Base-by-base conservation (phyloP, 768 basidiomycete species). In the Mycena capillaripes region DNA sequence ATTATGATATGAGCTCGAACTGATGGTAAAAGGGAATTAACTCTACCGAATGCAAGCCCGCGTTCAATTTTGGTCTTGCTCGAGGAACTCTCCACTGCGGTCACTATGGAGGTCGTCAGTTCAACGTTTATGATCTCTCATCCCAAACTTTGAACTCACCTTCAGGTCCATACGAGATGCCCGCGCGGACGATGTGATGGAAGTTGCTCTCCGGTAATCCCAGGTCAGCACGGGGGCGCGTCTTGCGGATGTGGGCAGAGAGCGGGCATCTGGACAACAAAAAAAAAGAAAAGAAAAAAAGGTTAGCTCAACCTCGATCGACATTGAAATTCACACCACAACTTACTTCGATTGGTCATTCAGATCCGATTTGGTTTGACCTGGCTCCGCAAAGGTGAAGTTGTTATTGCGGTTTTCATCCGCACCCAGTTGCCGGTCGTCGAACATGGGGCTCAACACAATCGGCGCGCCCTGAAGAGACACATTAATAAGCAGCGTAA, bases 1-100 rank as follows among this genome's bases (percentile, higher is more conserved):
- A 53, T 29, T 6, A 21, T 52, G 19, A 17, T 16, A 42, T 16
- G 42, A 42, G 23, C 25, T 57, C n/a, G 27, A 1, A 23, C 4
- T 53, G 58, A 23, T 19, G 2, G 7, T 5, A 14, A 32, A 30
- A 25, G n/a, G 8, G 46, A 12, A 32, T 50, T n/a, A 38, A 63
- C 38, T 38, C 7, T n/a, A 70, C 69, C 82, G 78, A 89, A 89
- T 34, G 87, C 79, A 14, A 89, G 78, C n/a, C 89, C 87, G 44
- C 89, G 86, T n/a, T 81, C 84, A 19, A 83, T 79, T 21, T 77
- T 52, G 1, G 89, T 89, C 77, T 83, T 85, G 16, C 79, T 78
- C 12, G 76, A 50, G 1, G 66, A 34, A 3, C 71, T 75, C 74
- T 90, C 63, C 19, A 17, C 36, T 3, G 89, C 88, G 25, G 88